Percentiles rank a stretch among this genome's conserved stretches.
Evolutionary conservation across 2,329 filamentous ascomycete genomes (phyloP).

Genomic region (Pestalotiopsis sp.): DNA sequence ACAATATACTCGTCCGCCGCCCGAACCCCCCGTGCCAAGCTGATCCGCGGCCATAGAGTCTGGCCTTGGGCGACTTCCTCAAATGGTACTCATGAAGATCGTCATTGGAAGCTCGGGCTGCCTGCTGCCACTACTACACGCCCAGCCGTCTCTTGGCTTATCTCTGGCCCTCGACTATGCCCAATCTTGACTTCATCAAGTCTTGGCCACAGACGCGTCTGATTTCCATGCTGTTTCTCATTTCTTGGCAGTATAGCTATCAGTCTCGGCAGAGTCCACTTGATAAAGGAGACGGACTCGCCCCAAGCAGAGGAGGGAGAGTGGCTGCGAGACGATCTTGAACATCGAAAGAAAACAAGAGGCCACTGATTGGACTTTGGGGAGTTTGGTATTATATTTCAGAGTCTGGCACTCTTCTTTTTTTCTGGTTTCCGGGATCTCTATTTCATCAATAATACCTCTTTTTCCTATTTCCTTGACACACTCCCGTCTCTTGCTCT

Average conservation of each 20-base stretch:
- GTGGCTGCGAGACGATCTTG: constrained; percentile 2
- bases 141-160: constrained; percentile 19
- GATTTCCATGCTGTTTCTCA: constrained; percentile 19
- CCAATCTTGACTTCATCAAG: not conserved
- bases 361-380: constrained; percentile 16
- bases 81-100: constrained; percentile 26
- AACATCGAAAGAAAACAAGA: constrained; percentile 1
- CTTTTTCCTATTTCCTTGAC: not conserved
- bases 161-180: constrained; percentile 18
- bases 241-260: constrained; percentile 24
- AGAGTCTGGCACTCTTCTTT: constrained; percentile 16
- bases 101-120: constrained; percentile 25
- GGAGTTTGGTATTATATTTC: constrained; percentile 18
- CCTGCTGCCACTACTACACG: constrained; percentile 9
- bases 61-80: constrained; percentile 14
- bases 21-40: not conserved
- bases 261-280: not conserved
- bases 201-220: constrained; percentile 10
- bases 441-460: not conserved
- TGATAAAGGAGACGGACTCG: constrained; percentile 13
- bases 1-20: constrained; percentile 1
- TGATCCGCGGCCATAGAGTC: not conserved
- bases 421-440: constrained; percentile 4
- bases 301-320: not conserved
- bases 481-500: not conserved